Base-by-base conservation (phyloP, 768 basidiomycete genomes). In the Imleria badia region DNA sequence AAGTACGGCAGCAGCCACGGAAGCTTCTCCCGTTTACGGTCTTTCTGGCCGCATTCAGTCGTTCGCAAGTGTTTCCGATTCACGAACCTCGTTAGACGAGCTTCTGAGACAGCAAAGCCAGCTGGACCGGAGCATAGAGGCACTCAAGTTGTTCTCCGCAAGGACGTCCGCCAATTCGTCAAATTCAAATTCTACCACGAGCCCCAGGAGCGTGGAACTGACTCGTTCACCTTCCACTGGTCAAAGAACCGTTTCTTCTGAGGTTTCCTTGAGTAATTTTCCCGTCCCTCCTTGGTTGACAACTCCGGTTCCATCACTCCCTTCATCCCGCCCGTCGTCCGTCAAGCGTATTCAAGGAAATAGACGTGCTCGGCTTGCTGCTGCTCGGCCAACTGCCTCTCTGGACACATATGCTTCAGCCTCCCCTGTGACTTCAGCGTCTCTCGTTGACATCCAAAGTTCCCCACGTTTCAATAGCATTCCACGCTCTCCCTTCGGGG, bases 211-310 rank as follows among this genome's bases (percentile, higher is more conserved):
- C 26, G 42, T 10, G 19, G 57, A 66, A 33, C 20, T 59, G 40
- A 48, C 44, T 45, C 69, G 60, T 48, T 72, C 54, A 31, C 52
- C 44, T 59, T 70, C 70, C 41, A 62, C 40, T 15, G 58, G 62
- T 44, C 66, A 64, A 36, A 65, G 58, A 47, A 68, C 68, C 12
- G 20, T 65, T 48, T 67, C 52, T 13, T 70, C 68, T 20, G 85
- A 86, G n/a, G 81, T 89, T 56, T 88, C 89, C 4, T 71, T 91
- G 48, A 88, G 86, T 59, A 75, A 76, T 41, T 90, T 90, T 71
- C 88, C 87, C 5, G 71, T 77, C 34, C 89, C 87, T 33, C 87
- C 89, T 15, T 60, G 59, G 68, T 56, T 54, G 44, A 64, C 60
- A 40, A 45, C 48, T 13, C 53, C 59, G 4, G 14, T 57, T 45